Conservation (phyloP, 148 eudicot genomes). For the Oxyria digyna region DNA sequence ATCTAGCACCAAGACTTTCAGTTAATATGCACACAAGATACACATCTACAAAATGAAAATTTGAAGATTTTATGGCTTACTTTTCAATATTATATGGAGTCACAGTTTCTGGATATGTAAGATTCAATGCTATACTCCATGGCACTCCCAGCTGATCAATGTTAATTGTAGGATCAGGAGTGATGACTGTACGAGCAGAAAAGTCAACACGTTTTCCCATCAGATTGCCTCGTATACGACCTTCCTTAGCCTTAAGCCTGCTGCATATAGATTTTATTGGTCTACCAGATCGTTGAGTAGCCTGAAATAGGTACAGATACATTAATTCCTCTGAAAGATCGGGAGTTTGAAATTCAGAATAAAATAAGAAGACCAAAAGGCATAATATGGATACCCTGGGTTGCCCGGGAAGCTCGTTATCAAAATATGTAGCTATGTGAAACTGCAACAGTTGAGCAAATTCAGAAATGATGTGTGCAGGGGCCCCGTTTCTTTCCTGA, state of each 20-base stretch:
- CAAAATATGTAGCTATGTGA: conserved; percentile 96
- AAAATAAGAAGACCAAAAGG: neutral
- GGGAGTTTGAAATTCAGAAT: neutral
- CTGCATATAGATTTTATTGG: conserved; percentile 98
- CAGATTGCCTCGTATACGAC: conserved; percentile 90
- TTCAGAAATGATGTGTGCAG: conserved; percentile 94
- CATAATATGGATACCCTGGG: conserved; percentile 52
- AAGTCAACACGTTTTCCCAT: conserved; percentile 99
- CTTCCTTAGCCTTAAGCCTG: conserved; percentile 97
- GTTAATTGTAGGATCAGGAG: conserved; percentile 95
- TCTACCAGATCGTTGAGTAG: conserved; percentile 94
- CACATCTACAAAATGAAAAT: neutral
- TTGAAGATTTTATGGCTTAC: conserved; percentile 14
- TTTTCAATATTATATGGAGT: conserved; percentile 97
- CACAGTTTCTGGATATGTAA: conserved; percentile 98
- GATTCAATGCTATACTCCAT: conserved; percentile 98
- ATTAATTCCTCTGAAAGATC: neutral
- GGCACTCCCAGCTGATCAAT: conserved; percentile 96
- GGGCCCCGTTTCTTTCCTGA: conserved; percentile 99
- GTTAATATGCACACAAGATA: conserved; percentile 1
- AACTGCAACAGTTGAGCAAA: conserved; percentile 93
- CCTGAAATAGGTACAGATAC: conserved; percentile 30
- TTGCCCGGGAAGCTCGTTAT: conserved; percentile 97
- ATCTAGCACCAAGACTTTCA: conserved; percentile 25
- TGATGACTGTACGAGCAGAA: conserved; percentile 99